Conservation (phyloP, 2,329 filamentous ascomycete genomes). For the Penicillium hordei region DNA sequence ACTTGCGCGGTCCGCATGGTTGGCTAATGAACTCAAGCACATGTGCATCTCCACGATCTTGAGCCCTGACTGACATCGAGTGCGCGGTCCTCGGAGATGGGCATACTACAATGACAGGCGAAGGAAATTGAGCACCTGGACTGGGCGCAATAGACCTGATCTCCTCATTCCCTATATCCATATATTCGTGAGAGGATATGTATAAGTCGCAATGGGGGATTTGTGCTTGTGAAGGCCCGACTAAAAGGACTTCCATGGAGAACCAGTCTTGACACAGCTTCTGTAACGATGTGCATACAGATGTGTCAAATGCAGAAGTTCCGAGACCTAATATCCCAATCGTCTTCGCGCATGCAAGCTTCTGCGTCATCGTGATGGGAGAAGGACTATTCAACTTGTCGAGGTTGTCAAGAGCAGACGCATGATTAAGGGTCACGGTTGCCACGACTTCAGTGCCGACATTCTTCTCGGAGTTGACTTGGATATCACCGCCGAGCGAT, state of each 20-base stretch:
- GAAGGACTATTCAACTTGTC: background rate
- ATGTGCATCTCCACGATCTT: background rate
- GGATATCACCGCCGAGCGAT: conserved; percentile 29
- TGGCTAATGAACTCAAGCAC: conserved; percentile 37
- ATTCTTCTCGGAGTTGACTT: conserved; percentile 26
- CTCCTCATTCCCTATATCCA: conserved; percentile 13
- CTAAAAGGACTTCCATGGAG: conserved; percentile 10
- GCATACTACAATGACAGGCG: conserved; percentile 32
- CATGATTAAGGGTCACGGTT: conserved; percentile 6
- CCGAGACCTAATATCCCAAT: conserved; percentile 24
- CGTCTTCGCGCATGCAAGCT: conserved; percentile 8
- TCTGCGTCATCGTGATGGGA: background rate
- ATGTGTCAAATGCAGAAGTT: conserved; percentile 8
- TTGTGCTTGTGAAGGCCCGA: background rate
- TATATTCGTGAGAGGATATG: conserved; percentile 19
- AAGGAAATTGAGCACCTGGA: background rate
- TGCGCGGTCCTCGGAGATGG: conserved; percentile 20
- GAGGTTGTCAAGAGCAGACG: background rate
- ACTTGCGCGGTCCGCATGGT: conserved; percentile 33
- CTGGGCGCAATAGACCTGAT: conserved; percentile 1
- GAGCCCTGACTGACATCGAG: conserved; percentile 13
- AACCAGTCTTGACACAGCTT: conserved; percentile 24
- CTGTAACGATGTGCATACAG: conserved; percentile 17
- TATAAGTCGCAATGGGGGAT: conserved; percentile 24
- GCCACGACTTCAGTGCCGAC: conserved; percentile 27